A percentile compares a stretch with the other conserved stretches of the same genome.
Evolutionary conservation across 2,329 filamentous ascomycete genomes (phyloP).

Genomic region (Xylaria sp.): DNA sequence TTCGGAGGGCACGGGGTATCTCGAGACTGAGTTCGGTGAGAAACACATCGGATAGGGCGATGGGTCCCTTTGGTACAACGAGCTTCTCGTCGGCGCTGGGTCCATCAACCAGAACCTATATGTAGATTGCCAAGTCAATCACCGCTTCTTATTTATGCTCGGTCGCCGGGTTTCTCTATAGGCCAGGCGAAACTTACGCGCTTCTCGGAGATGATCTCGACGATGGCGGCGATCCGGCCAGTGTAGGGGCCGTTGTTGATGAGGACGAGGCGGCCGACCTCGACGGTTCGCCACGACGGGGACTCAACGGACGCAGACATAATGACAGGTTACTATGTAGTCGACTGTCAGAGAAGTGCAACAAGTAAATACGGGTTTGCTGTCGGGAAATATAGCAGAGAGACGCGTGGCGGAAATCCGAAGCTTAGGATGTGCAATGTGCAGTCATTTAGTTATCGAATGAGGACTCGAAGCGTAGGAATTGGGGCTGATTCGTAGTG

Average conservation of each 20-base stretch:
- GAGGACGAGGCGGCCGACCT: conserved; percentile 97
- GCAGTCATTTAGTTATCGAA: conserved; percentile 19
- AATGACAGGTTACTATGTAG: conserved; percentile 26
- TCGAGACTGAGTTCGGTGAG: conserved; percentile 90
- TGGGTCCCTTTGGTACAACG: conserved; percentile 85
- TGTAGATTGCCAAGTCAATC: conserved; percentile 46
- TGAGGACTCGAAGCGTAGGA: background rate
- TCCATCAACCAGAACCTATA: conserved; percentile 94
- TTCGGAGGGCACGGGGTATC: conserved; percentile 86
- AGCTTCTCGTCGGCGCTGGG: conserved; percentile 83
- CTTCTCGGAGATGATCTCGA: conserved; percentile 99
- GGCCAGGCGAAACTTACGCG: conserved; percentile 76
- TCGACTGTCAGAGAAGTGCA: conserved; percentile 37
- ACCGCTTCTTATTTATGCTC: conserved; percentile 31
- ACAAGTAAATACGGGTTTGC: background rate
- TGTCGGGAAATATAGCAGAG: background rate
- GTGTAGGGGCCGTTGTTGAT: conserved; percentile 83
- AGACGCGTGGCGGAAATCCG: conserved; percentile 26
- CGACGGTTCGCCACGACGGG: conserved; percentile 93
- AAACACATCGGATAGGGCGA: conserved; percentile 83
- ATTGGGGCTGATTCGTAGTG: conserved; percentile 2
- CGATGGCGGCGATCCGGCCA: conserved; percentile 90
- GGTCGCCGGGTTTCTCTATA: conserved; percentile 19
- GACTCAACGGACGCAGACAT: conserved; percentile 75
- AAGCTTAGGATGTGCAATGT: conserved; percentile 17